Conservation (phyloP, 1,284 basidiomycete genomes). For the Puccinia coronata region DNA sequence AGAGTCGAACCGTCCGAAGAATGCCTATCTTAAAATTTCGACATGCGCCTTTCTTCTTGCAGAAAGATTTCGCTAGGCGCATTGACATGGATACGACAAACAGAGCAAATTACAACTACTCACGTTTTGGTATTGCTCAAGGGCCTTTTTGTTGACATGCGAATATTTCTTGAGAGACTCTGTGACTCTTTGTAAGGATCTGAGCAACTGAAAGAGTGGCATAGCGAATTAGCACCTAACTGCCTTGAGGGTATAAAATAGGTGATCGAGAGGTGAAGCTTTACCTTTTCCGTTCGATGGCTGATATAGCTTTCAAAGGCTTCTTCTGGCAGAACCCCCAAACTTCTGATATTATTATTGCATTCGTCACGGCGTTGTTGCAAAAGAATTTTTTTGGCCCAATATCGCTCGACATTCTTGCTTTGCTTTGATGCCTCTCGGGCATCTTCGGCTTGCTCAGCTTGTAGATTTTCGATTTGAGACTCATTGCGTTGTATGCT, state of each 20-base stretch:
- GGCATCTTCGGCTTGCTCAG: conserved; percentile 79
- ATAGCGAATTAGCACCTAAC: not conserved
- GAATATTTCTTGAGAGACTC: conserved; percentile 92
- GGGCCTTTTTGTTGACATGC: conserved; percentile 99
- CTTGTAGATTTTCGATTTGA: conserved; percentile 74
- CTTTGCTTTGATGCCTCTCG: conserved; percentile 83
- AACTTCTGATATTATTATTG: conserved; percentile 88
- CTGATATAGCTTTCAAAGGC: conserved; percentile 91
- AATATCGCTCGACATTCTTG: conserved; percentile 90
- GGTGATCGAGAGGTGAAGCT: conserved; percentile 54
- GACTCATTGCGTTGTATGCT: conserved; percentile 70
- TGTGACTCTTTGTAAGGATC: conserved; percentile 84
- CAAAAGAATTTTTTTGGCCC: conserved; percentile 85
- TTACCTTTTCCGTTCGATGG: conserved; percentile 73
- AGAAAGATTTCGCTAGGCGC: not conserved
- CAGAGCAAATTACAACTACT: conserved; percentile 67
- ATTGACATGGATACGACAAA: not conserved
- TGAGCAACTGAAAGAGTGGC: conserved; percentile 70
- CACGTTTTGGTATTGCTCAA: conserved; percentile 66
- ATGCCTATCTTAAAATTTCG: not conserved
- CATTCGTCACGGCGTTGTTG: conserved; percentile 83
- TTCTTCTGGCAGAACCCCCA: conserved; percentile 94
- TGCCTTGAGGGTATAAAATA: not conserved
- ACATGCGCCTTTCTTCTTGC: not conserved
- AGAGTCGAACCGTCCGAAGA: not conserved